Conservation (phyloP, 352 stramenopile genomes). For the Phytophthora fragariaefolia region DNA sequence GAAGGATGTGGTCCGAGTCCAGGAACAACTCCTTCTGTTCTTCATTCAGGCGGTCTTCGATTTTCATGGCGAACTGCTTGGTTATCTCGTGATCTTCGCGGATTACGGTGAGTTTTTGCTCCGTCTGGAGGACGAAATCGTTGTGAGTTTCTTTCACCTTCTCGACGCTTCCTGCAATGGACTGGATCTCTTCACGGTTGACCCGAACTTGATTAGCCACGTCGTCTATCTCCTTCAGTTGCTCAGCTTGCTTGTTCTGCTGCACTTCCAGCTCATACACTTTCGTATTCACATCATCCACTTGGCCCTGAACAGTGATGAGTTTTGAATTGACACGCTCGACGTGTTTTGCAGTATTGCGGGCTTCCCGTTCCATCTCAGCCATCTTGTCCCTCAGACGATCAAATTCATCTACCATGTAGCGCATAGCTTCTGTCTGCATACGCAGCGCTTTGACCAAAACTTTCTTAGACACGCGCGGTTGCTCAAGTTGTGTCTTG, state of each 20-base stretch:
- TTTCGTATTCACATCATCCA: constrained; percentile 72
- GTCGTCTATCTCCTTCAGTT: constrained; percentile 81
- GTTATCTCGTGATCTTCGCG: constrained; percentile 76
- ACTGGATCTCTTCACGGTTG: constrained; percentile 60
- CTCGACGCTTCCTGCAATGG: constrained; percentile 59
- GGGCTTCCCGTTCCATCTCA: constrained; percentile 79
- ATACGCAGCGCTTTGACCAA: constrained; percentile 83
- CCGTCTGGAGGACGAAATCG: constrained; percentile 59
- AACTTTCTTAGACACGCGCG: constrained; percentile 84
- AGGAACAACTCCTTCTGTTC: constrained; percentile 86
- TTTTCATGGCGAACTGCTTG: constrained; percentile 83
- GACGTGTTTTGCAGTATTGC: constrained; percentile 79
- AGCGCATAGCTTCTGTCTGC: constrained; percentile 86
- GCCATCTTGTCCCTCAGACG: constrained; percentile 76
- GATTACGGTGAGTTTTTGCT: constrained; percentile 55
- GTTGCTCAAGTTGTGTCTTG: constrained; percentile 80
- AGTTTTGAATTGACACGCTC: constrained; percentile 82
- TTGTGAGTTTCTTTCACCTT: constrained; percentile 47
- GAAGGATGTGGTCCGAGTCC: constrained; percentile 81
- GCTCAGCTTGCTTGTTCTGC: constrained; percentile 63
- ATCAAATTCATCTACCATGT: constrained; percentile 86
- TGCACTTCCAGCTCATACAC: constrained; percentile 70
- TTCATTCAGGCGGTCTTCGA: constrained; percentile 85
- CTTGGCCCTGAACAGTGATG: constrained; percentile 73
- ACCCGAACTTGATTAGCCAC: constrained; percentile 53